These are phyloP conservation scores for Mrakia hoshinonis DNA, from an alignment of 768 basidiomycete species.

Conservation along the genomic window DNA sequence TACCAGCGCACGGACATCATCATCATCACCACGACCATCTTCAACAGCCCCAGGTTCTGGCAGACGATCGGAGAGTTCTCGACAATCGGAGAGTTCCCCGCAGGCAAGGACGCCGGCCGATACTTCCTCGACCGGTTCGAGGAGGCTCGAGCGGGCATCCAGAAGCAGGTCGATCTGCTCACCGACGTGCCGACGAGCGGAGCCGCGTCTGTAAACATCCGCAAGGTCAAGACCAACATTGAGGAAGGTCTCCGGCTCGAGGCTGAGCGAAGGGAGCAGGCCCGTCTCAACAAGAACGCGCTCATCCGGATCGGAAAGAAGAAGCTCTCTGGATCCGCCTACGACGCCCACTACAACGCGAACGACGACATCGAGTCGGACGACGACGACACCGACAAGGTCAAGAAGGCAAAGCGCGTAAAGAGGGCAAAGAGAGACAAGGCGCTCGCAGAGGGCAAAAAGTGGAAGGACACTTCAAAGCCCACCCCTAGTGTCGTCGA, in stretches of 20 bases:
- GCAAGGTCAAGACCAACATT: not conserved
- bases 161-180: slow-evolving; percentile 61
- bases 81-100: slow-evolving; percentile 58
- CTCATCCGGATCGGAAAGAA: not conserved
- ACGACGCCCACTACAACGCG: not conserved
- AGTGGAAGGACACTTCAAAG: too few relatives aligned
- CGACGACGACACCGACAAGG: too few relatives aligned
- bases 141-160: slow-evolving; percentile 52
- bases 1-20: slow-evolving; percentile 76
- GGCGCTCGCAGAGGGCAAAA: too few relatives aligned
- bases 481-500: too few relatives aligned
- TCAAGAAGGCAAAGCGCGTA: too few relatives aligned
- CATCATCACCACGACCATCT: slow-evolving; percentile 76
- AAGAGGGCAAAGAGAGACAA: too few relatives aligned
- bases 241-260: not conserved
- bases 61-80: slow-evolving; percentile 53
- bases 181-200: too few relatives aligned
- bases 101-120: slow-evolving; percentile 53
- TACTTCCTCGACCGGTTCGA: slow-evolving; percentile 81
- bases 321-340: not conserved
- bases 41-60: slow-evolving; percentile 60
- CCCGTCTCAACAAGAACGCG: not conserved
- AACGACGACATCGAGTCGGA: too few relatives aligned
- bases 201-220: not conserved
- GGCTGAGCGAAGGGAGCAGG: not conserved